phyloP scores from a whole-genome alignment of 306 rosid species.

The Cucurbita pepo region DNA sequence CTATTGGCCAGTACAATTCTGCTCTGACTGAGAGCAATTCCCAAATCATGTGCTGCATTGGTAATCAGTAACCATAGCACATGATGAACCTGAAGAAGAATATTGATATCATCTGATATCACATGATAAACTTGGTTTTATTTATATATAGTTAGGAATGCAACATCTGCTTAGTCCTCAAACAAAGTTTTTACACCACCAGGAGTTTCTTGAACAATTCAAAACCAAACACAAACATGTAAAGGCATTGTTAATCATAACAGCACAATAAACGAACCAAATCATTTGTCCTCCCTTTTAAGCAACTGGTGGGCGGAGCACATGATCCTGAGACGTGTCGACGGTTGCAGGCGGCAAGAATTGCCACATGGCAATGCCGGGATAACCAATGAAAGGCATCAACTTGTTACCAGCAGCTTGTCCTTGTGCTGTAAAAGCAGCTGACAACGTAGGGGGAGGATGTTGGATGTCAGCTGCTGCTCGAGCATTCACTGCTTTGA shows the following conservation, averaged over 20 bases:
- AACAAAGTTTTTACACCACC: neutral
- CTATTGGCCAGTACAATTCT: neutral
- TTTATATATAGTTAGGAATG: neutral
- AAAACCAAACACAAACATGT: neutral
- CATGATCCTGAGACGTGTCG: conserved; percentile 68
- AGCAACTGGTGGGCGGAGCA: conserved; percentile 70
- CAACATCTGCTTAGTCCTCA: neutral
- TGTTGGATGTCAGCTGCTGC: conserved; percentile 31
- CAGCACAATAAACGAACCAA: neutral
- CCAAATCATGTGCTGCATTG: neutral
- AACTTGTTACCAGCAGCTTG: conserved; percentile 45
- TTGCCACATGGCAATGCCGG: conserved; percentile 71
- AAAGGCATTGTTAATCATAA: neutral
- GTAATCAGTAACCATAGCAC: neutral
- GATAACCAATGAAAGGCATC: conserved; percentile 53
- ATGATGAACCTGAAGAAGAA: neutral
- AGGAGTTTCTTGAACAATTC: conserved; percentile 1
- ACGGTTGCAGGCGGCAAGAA: conserved; percentile 56
- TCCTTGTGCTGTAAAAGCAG: conserved; percentile 43
- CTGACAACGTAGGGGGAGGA: conserved; percentile 35
- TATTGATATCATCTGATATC: neutral
- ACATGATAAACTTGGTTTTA: neutral
- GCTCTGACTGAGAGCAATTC: neutral
- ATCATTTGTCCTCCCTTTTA: conserved; percentile 29
- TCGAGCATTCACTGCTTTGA: conserved; percentile 38